phyloP scores from a whole-genome alignment of 257 asterid species.

The Solanum okadae region DNA sequence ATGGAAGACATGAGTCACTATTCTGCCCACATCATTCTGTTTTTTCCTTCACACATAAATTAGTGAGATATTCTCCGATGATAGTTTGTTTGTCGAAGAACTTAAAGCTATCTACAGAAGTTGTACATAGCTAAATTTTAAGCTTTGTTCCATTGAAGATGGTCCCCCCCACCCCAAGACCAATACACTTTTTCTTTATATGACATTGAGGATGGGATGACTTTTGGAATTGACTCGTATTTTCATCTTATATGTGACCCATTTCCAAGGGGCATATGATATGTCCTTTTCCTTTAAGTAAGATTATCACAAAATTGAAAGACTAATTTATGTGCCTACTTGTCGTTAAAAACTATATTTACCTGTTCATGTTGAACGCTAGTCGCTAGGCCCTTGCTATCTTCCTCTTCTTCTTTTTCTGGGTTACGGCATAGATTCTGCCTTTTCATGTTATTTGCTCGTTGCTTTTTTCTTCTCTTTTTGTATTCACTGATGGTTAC shows the following conservation, averaged over 20 bases:
- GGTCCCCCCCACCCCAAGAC: not conserved
- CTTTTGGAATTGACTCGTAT: not conserved
- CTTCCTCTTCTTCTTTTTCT: not conserved
- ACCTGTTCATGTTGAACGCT: not conserved
- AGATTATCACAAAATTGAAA: not conserved
- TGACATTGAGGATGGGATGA: not conserved
- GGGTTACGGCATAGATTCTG: not conserved
- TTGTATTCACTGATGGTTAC: not conserved
- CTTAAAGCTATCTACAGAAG: not conserved
- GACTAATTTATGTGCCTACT: not conserved
- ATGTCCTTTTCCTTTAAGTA: not conserved
- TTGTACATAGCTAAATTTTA: not conserved
- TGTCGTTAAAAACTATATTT: not conserved
- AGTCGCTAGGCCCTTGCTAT: not conserved
- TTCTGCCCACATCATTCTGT: not conserved
- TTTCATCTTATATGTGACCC: not conserved
- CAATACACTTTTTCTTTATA: not conserved
- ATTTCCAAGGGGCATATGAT: not conserved
- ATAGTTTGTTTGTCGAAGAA: not conserved
- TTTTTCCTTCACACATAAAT: not conserved
- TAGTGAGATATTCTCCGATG: not conserved
- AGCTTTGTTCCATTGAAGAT: not conserved
- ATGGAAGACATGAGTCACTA: not conserved
- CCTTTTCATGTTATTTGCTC: not conserved
- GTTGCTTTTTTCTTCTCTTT: not conserved